Evolutionary conservation across 495 filamentous ascomycete species (phyloP).

Genomic region (Copromyces sp.): DNA sequence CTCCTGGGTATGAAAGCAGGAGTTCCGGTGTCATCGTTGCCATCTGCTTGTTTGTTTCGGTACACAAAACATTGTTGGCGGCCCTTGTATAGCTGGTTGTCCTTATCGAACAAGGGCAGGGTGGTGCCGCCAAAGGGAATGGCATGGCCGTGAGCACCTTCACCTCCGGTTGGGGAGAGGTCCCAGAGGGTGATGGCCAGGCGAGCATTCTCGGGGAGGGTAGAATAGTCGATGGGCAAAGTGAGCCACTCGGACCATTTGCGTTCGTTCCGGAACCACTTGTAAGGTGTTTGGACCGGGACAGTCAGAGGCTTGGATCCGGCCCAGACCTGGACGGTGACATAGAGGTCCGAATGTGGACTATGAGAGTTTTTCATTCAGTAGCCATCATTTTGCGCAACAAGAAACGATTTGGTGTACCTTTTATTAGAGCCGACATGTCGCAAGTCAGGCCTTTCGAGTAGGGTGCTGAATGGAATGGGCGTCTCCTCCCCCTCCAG

Average conservation of each 20-base stretch:
- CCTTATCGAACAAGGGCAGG: constrained; percentile 77
- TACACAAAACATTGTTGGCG: constrained; percentile 85
- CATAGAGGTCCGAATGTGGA: constrained; percentile 75
- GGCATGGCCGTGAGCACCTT: constrained; percentile 57
- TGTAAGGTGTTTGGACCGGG: constrained; percentile 85
- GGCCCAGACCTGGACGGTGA: constrained; percentile 88
- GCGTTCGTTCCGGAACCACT: constrained; percentile 67
- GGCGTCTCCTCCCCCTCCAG: constrained; percentile 80
- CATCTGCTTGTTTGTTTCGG: constrained; percentile 75
- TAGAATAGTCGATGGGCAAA: constrained; percentile 71
- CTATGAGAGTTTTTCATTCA: constrained; percentile 22
- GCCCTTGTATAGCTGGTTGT: constrained; percentile 80
- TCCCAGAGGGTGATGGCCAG: constrained; percentile 96
- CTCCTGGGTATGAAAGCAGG: constrained; percentile 48
- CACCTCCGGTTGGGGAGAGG: constrained; percentile 63
- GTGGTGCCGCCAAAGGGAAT: constrained; percentile 94
- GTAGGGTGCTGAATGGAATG: constrained; percentile 65
- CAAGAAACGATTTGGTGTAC: constrained; percentile 25
- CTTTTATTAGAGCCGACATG: constrained; percentile 68
- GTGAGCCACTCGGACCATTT: constrained; percentile 95
- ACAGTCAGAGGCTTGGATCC: constrained; percentile 92
- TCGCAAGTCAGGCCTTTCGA: constrained; percentile 66
- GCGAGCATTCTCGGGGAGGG: constrained; percentile 65
- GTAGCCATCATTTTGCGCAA: background rate
- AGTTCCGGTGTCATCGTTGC: constrained; percentile 68